A percentile compares a stretch with the other conserved stretches of the same genome.
These are phyloP conservation scores for Metschnikowia lachancei DNA, from an alignment of 805 yeast genomes.

Conservation along the genomic window DNA sequence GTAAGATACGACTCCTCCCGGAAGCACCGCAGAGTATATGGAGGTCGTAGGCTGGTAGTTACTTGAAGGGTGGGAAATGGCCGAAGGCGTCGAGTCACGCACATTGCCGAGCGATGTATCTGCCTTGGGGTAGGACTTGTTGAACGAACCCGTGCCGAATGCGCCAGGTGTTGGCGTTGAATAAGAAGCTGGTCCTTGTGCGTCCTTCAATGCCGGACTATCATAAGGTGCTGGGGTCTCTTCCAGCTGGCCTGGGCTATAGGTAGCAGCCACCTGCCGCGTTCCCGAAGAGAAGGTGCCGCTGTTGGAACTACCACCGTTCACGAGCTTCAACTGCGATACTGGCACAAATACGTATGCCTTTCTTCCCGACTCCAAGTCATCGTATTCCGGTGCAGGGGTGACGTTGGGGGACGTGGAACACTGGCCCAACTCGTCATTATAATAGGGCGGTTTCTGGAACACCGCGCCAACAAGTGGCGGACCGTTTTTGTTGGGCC, in stretches of 20 bases:
- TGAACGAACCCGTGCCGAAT: not conserved
- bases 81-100: slow-evolving; percentile 12
- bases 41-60: slow-evolving; percentile 33
- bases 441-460: slow-evolving; percentile 65
- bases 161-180: slow-evolving; percentile 11
- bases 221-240: slow-evolving; percentile 11
- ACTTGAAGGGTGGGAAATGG: slow-evolving; percentile 9
- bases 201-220: slow-evolving; percentile 5
- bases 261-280: slow-evolving; percentile 16
- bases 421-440: slow-evolving; percentile 82
- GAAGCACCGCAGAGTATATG: slow-evolving; percentile 34
- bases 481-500: slow-evolving; percentile 78
- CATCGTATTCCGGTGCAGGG: slow-evolving; percentile 40
- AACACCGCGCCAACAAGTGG: slow-evolving; percentile 94
- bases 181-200: not conserved
- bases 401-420: slow-evolving; percentile 41
- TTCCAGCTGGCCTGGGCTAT: slow-evolving; percentile 14
- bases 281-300: slow-evolving; percentile 17
- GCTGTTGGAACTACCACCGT: slow-evolving; percentile 6
- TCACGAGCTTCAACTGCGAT: slow-evolving; percentile 39
- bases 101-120: slow-evolving; percentile 1
- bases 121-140: slow-evolving; percentile 6
- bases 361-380: slow-evolving; percentile 32
- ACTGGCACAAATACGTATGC: slow-evolving; percentile 46
- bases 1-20: slow-evolving; percentile 42